These are phyloP conservation scores for Primulina huaijiensis DNA, from an alignment of 257 asterid species.

Conservation along the genomic window DNA sequence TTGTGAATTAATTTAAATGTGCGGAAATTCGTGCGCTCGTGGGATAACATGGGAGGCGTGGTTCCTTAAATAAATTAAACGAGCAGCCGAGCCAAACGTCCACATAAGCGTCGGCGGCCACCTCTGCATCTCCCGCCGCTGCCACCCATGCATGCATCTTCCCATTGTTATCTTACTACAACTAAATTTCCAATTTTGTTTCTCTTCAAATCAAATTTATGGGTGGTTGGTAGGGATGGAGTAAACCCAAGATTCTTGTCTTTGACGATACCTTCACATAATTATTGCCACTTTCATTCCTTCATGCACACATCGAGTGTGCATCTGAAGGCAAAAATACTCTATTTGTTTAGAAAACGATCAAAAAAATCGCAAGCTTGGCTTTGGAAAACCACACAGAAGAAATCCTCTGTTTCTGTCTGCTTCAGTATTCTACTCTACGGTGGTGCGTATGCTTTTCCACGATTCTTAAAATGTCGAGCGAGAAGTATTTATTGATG, in stretches of 20 bases:
- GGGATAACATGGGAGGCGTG: no score
- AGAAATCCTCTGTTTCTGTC: not conserved
- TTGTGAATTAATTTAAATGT: no score
- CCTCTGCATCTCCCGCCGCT: no score
- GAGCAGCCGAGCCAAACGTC: not conserved
- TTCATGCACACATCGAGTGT: not conserved
- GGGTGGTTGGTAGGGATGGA: not conserved
- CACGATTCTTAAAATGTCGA: no score
- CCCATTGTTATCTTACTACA: not conserved
- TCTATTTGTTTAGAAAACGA: not conserved
- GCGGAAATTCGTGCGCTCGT: no score
- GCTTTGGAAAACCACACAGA: not conserved
- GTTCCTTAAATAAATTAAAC: no score
- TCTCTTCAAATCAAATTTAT: no score
- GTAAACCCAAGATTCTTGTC: not conserved
- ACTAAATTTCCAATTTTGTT: not conserved
- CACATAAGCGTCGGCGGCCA: not conserved
- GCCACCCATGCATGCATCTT: not conserved
- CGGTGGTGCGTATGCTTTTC: not conserved
- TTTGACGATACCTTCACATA: not conserved
- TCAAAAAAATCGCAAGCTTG: not conserved
- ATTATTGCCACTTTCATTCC: not conserved
- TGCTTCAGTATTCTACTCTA: not conserved
- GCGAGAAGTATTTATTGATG: not conserved
- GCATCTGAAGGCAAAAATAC: not conserved